Conservation (phyloP, 768 basidiomycete species). For the Kockovaella imperatae region DNA sequence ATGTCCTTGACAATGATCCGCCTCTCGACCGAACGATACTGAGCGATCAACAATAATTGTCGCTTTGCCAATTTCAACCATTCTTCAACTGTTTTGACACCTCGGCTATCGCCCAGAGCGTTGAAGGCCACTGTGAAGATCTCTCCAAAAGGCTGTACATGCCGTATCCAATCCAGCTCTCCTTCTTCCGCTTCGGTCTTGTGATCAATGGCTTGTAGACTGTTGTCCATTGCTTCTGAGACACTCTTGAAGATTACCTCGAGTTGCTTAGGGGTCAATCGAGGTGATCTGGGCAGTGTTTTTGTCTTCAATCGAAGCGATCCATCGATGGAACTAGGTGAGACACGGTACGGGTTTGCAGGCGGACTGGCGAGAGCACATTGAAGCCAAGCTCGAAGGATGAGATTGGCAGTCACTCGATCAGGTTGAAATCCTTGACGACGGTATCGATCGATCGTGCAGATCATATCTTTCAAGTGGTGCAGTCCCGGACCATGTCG, state of each 20-base stretch:
- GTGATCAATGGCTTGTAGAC: neutral
- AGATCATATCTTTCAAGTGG: slow-evolving; percentile 42
- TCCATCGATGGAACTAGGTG: neutral
- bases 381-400: slow-evolving; percentile 56
- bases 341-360: too few species aligned
- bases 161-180: slow-evolving; percentile 41
- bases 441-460: slow-evolving; percentile 50
- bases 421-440: slow-evolving; percentile 57
- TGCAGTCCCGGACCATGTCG: slow-evolving; percentile 6
- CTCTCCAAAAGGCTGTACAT: slow-evolving; percentile 63
- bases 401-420: slow-evolving; percentile 61
- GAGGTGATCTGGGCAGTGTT: neutral
- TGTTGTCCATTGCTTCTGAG: slow-evolving; percentile 3
- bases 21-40: too few species aligned
- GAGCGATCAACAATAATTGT: too few species aligned
- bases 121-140: too few species aligned
- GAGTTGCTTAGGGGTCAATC: neutral
- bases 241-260: slow-evolving; percentile 4
- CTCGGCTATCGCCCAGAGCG: too few species aligned
- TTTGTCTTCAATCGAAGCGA: neutral
- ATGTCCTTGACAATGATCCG: too few species aligned
- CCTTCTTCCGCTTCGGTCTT: neutral
- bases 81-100: slow-evolving; percentile 33
- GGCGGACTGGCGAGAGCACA: slow-evolving; percentile 49
- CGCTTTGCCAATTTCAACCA: too few species aligned